Evolutionary conservation across 148 eudicot species (phyloP).

Genomic region (Vaccinium myrtillus): DNA sequence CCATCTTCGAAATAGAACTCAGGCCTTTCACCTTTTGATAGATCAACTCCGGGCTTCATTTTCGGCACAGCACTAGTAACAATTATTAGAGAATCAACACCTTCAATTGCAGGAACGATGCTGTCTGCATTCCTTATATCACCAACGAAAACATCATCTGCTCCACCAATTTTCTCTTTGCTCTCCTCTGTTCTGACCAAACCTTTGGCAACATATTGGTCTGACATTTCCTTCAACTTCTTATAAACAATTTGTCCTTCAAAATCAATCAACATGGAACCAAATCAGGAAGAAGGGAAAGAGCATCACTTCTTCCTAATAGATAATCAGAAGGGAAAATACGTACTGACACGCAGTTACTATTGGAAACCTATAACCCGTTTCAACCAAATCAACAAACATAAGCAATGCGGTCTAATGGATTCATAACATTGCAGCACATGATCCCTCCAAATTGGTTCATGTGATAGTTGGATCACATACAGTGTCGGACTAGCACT

Average conservation of each 20-base stretch:
- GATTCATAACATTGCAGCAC: background rate
- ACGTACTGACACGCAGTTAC: background rate
- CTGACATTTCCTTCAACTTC: slow-evolving; percentile 77
- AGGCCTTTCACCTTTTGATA: slow-evolving; percentile 68
- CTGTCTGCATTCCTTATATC: slow-evolving; percentile 66
- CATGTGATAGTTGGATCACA: background rate
- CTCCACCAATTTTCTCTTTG: slow-evolving; percentile 83
- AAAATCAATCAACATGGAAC: slow-evolving; percentile 5
- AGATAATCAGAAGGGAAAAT: background rate
- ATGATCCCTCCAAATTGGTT: background rate
- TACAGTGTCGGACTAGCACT: background rate
- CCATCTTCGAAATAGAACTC: slow-evolving; percentile 85
- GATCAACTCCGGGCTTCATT: slow-evolving; percentile 91
- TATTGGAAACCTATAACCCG: background rate
- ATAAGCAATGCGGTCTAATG: background rate
- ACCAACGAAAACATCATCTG: slow-evolving; percentile 86
- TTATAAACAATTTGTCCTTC: slow-evolving; percentile 85
- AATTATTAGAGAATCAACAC: slow-evolving; percentile 81
- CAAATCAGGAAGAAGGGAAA: background rate
- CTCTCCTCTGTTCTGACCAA: slow-evolving; percentile 84
- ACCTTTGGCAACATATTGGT: slow-evolving; percentile 67
- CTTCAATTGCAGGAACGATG: slow-evolving; percentile 68
- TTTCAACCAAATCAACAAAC: background rate
- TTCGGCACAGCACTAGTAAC: slow-evolving; percentile 90
- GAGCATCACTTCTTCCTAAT: background rate